Percentiles rank a stretch among this genome's conserved stretches.
Conservation (phyloP, 768 basidiomycete genomes). For the Xerocomellus chrysenteron region DNA sequence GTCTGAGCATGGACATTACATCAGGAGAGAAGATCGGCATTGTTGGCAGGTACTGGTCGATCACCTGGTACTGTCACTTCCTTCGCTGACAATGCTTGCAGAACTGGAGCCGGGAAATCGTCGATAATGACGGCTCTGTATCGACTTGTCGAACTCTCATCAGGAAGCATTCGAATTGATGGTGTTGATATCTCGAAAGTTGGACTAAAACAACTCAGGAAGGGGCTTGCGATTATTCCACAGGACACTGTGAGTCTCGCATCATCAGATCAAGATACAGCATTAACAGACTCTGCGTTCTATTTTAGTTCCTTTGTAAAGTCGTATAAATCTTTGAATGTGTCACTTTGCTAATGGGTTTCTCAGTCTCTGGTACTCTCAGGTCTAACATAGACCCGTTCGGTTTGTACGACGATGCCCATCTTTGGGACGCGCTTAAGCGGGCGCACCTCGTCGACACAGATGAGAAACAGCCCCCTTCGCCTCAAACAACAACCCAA, state of each 20-base stretch:
- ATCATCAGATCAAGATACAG: neutral
- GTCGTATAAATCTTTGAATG: slow-evolving; percentile 3
- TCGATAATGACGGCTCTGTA: slow-evolving; percentile 88
- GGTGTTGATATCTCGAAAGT: slow-evolving; percentile 81
- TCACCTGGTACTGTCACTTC: slow-evolving; percentile 5
- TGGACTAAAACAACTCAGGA: slow-evolving; percentile 72
- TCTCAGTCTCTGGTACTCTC: slow-evolving; percentile 70
- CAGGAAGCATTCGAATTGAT: slow-evolving; percentile 77
- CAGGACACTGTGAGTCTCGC: slow-evolving; percentile 54
- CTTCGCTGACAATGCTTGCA: slow-evolving; percentile 16
- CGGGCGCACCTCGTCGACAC: slow-evolving; percentile 78
- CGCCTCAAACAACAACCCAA: slow-evolving; percentile 34
- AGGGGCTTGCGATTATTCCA: slow-evolving; percentile 73
- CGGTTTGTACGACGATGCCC: slow-evolving; percentile 71
- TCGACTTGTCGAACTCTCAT: slow-evolving; percentile 76
- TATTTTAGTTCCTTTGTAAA: slow-evolving; percentile 40
- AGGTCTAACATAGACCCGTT: slow-evolving; percentile 92
- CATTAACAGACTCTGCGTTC: neutral
- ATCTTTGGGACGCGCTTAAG: slow-evolving; percentile 85
- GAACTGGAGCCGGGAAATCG: slow-evolving; percentile 87
- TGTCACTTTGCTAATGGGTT: slow-evolving; percentile 9
- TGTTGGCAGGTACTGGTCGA: slow-evolving; percentile 54
- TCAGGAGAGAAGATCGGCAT: slow-evolving; percentile 92
- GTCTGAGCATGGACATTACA: slow-evolving; percentile 64
- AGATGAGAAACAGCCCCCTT: slow-evolving; percentile 22